phyloP scores from a whole-genome alignment of 192 early-diverging fungal species.

The Umbelopsis vinacea region DNA sequence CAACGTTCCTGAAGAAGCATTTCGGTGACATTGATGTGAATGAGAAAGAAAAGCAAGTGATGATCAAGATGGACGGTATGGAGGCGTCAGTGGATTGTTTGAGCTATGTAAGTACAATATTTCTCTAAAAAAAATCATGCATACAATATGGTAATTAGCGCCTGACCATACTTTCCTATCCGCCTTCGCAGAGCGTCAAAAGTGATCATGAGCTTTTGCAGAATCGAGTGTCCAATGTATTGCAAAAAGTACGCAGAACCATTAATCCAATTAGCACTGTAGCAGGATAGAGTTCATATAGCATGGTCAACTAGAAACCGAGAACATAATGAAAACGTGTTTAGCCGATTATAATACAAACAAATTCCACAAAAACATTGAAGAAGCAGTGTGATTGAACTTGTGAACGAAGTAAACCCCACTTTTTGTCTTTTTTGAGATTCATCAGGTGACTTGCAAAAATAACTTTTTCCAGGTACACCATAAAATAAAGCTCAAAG shows the following conservation, averaged over 20 bases:
- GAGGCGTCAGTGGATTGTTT: constrained; percentile 33
- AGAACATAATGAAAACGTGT: not conserved
- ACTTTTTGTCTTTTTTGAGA: not conserved
- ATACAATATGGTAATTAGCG: not conserved
- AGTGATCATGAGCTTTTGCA: constrained; percentile 32
- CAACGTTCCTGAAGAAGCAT: constrained; percentile 33
- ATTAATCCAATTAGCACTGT: constrained; percentile 30
- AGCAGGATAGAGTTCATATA: not conserved
- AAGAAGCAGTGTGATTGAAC: not conserved
- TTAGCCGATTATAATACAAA: not conserved
- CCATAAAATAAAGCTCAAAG: not conserved
- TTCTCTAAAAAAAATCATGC: not conserved
- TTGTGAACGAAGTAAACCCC: not conserved
- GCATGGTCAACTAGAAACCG: not conserved
- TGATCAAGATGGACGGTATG: constrained; percentile 30
- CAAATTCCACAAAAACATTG: not conserved
- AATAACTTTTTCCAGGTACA: not conserved
- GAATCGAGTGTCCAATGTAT: constrained; percentile 31
- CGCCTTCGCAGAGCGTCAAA: constrained; percentile 24
- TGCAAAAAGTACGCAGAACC: constrained; percentile 29
- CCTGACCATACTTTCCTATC: not conserved
- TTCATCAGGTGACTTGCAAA: constrained; percentile 11
- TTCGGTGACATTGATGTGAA: constrained; percentile 33
- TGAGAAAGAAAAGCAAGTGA: constrained; percentile 28
- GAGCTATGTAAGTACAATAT: constrained; percentile 31